These are phyloP conservation scores for Suillus alpinus DNA, from an alignment of 768 basidiomycete genomes.

Conservation along the genomic window DNA sequence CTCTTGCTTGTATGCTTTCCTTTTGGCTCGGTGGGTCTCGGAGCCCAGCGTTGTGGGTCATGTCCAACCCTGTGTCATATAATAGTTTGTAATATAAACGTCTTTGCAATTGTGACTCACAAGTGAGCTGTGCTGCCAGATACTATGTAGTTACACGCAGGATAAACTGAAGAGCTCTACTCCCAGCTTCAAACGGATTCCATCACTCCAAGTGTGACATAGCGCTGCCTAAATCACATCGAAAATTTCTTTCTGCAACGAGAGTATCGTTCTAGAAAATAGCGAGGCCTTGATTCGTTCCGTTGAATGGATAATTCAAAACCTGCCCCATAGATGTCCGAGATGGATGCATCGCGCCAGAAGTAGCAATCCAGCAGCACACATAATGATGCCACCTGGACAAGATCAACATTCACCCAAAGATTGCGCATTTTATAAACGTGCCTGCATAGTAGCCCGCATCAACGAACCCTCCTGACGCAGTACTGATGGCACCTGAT, in stretches of 20 bases:
- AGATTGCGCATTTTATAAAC: conserved; percentile 1
- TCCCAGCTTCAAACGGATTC: not conserved
- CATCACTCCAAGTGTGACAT: not conserved
- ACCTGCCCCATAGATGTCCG: conserved; percentile 39
- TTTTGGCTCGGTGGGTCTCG: not conserved
- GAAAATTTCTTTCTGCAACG: not conserved
- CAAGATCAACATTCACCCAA: not conserved
- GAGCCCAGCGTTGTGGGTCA: not conserved
- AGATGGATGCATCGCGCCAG: conserved; percentile 40
- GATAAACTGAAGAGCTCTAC: not conserved
- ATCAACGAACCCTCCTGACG: conserved; percentile 43
- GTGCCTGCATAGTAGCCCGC: conserved; percentile 42
- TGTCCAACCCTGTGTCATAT: not conserved
- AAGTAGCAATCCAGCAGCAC: conserved; percentile 41
- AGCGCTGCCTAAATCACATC: not conserved
- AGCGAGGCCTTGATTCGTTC: not conserved
- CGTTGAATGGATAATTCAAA: conserved; percentile 20
- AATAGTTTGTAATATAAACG: not conserved
- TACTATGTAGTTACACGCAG: not conserved
- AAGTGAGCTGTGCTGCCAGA: not conserved
- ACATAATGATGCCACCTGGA: conserved; percentile 37
- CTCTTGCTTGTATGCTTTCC: not conserved
- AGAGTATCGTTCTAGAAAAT: not conserved
- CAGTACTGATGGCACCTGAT: conserved; percentile 61
- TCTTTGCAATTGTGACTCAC: not conserved